A percentile compares a stretch with the other conserved stretches of the same genome.
These are phyloP conservation scores for Stachybotrys chlorohalonatus DNA, from an alignment of 2,329 filamentous ascomycete species.

Conservation along the genomic window DNA sequence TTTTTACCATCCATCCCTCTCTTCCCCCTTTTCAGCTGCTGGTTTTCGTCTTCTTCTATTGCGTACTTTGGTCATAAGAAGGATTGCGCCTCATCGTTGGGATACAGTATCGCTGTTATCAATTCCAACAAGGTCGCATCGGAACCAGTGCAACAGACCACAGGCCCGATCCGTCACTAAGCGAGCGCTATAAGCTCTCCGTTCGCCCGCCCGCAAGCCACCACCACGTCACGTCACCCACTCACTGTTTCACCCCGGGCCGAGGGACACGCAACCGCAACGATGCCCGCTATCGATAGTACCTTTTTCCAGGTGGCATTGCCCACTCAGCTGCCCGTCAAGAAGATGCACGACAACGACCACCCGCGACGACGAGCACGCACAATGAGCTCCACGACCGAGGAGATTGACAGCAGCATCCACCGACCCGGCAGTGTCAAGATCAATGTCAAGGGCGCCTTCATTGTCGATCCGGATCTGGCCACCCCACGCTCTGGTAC, in stretches of 20 bases:
- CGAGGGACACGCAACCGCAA: neutral
- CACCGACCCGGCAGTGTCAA: slow-evolving; percentile 63
- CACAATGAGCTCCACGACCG: slow-evolving; percentile 34
- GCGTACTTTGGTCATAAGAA: too few relatives aligned
- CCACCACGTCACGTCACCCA: neutral
- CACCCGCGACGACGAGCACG: slow-evolving; percentile 9
- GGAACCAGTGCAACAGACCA: too few relatives aligned
- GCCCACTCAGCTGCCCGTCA: neutral
- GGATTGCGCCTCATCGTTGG: too few relatives aligned
- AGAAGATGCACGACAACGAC: neutral
- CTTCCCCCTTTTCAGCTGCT: too few relatives aligned
- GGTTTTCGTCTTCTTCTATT: too few relatives aligned
- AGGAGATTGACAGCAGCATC: slow-evolving; percentile 53
- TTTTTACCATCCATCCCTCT: too few relatives aligned
- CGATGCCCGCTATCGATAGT: neutral
- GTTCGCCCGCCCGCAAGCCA: neutral
- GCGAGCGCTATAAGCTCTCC: too few relatives aligned
- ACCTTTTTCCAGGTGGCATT: neutral
- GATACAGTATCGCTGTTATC: too few relatives aligned
- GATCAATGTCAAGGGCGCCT: slow-evolving; percentile 95
- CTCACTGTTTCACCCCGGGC: neutral
- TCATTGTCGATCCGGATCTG: slow-evolving; percentile 81
- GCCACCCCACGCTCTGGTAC: slow-evolving; percentile 36
- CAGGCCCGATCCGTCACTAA: too few relatives aligned
- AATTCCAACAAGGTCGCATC: too few relatives aligned